Evolutionary conservation across 2,329 filamentous ascomycete species (phyloP).

Genomic region (Periconia sp.): DNA sequence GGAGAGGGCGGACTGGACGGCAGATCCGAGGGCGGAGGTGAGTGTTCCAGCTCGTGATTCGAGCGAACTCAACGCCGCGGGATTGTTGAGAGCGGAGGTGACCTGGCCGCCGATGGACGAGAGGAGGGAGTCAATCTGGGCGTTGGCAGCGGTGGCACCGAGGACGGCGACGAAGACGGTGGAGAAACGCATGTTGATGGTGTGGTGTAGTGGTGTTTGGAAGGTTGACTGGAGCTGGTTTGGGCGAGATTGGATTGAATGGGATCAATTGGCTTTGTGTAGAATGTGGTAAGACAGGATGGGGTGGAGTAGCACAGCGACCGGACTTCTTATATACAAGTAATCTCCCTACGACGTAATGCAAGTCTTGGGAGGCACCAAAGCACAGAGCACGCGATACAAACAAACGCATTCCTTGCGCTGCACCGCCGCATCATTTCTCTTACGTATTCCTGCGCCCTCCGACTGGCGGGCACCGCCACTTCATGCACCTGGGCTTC

Average conservation of each 20-base stretch:
- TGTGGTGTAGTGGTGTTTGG: slow-evolving; percentile 7
- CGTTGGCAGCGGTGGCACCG: slow-evolving; percentile 35
- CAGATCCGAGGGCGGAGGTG: slow-evolving; percentile 13
- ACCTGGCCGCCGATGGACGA: slow-evolving; percentile 25
- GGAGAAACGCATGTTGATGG: slow-evolving; percentile 45
- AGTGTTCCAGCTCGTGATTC: no score
- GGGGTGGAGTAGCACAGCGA: background rate
- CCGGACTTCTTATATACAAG: slow-evolving; percentile 8
- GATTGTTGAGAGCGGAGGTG: slow-evolving; percentile 18
- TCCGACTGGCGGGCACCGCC: slow-evolving; percentile 19
- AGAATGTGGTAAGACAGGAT: slow-evolving; percentile 2
- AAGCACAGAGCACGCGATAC: background rate
- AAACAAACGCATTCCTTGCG: slow-evolving; percentile 15
- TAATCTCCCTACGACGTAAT: slow-evolving; percentile 9
- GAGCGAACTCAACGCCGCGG: slow-evolving; percentile 14
- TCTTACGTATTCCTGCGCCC: slow-evolving; percentile 19
- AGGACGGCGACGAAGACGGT: slow-evolving; percentile 33
- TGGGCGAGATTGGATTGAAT: background rate
- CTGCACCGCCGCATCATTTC: slow-evolving; percentile 17
- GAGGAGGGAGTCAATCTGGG: slow-evolving; percentile 34
- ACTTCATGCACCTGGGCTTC: slow-evolving; percentile 7
- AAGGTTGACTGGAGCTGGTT: slow-evolving; percentile 7
- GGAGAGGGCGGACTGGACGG: slow-evolving; percentile 12
- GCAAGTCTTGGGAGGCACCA: slow-evolving; percentile 3
- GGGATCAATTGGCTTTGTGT: slow-evolving; percentile 1